Evolutionary conservation across 768 basidiomycete genomes (phyloP), one percentile per base, ranked within the genome.

Genomic region (Jaapia argillacea): DNA sequence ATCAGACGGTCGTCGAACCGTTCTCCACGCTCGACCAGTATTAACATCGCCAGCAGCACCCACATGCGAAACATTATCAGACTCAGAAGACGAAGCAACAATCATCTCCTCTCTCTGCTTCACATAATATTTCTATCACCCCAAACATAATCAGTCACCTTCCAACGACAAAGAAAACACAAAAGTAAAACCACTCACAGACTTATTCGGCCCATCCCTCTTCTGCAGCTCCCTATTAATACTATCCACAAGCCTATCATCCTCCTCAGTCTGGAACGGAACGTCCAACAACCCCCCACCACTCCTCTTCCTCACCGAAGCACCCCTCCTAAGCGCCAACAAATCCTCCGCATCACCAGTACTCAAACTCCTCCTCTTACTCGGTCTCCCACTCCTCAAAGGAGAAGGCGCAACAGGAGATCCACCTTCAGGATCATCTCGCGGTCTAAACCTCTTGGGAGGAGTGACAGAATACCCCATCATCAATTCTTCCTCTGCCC

Each of bases 1-100:
- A 56, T 98, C 92, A 2, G 91, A 94, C 6, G 93, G 91, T 20
- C 91, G 68, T 51, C 89, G 73, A 24, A 97, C 81, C 12, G 81
- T 72, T 56, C 81, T 75, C 94, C 93, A 97, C 4, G 92, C 90
- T 55, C 66, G 75, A 1, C 89, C 88, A 21, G 68, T 63, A 54
- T 91, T 81, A 22, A 93, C 69, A 58, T 94, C 93, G 13, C 91
- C 90, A 31, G 85, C 83, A 21, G 75, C 71, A 39, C 70, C 68
- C 57, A 77, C 68, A 57, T 89, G 86, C 4, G 79, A 72, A 36
- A 90, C 69, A 47, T 76, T 76, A 54, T 89, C 84, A 7, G 64
- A 62, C 23, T 82, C 85, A 6, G 82, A 78, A 6, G 62, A 58
- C 6, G n/a, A n/a, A n/a, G 91, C 90, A 52, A 86, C 87, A 27